Evolutionary conservation across 257 asterid genomes (phyloP).

Genomic region (Penstemon davidsonii): DNA sequence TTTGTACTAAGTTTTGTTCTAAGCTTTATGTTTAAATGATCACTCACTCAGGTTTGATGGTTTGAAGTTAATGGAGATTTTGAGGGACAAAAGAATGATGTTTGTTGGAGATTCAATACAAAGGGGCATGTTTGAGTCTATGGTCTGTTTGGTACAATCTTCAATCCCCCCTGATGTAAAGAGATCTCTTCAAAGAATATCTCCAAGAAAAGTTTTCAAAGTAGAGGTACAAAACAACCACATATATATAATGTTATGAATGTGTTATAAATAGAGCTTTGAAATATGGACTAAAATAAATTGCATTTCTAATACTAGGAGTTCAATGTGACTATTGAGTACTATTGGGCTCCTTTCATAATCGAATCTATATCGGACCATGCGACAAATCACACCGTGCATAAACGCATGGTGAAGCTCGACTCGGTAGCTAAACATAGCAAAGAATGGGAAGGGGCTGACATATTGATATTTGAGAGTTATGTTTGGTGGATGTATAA

Average conservation of each 20-base stretch:
- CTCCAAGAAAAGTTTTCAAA: conserved; percentile 71
- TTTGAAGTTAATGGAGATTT: conserved; percentile 65
- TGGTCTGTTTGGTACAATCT: conserved; percentile 79
- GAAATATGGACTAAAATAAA: too few species aligned
- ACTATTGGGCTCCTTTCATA: conserved; percentile 94
- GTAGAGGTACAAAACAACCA: conserved; percentile 52
- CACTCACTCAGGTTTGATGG: conserved; percentile 61
- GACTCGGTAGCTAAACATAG: conserved; percentile 74
- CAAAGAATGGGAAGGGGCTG: conserved; percentile 71
- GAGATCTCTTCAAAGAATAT: conserved; percentile 58
- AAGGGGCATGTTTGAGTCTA: conserved; percentile 92
- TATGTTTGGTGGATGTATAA: conserved; percentile 97
- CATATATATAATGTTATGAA: too few species aligned
- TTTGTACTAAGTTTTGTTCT: too few species aligned
- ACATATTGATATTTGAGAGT: conserved; percentile 76
- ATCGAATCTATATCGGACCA: conserved; percentile 87
- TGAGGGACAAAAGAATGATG: conserved; percentile 83
- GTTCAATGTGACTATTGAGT: conserved; percentile 79
- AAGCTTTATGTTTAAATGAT: neutral
- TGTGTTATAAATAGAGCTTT: too few species aligned
- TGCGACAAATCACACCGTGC: conserved; percentile 70
- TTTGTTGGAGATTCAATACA: conserved; percentile 89
- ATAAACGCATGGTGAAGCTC: conserved; percentile 65
- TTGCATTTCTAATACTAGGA: conserved; percentile 42
- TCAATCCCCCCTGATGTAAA: conserved; percentile 47